Evolutionary conservation across 495 filamentous ascomycete genomes (phyloP).

Genomic region (Aspergillus campestris): DNA sequence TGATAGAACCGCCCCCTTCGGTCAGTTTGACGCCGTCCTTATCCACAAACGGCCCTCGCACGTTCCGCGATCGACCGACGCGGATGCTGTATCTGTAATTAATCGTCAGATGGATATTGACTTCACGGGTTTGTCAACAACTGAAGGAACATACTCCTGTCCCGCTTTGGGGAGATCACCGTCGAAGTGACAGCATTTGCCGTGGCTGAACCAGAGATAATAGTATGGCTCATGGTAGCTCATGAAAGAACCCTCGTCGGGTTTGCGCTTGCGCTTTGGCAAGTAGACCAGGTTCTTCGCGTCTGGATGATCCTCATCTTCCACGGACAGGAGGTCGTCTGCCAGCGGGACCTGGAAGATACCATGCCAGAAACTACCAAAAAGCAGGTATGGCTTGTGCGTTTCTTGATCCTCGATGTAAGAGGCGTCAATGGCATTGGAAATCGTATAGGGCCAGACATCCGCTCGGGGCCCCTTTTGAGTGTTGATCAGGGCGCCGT

Average conservation of each 20-base stretch:
- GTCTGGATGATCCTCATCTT: constrained; percentile 31
- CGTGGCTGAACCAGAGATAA: constrained; percentile 64
- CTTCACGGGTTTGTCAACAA: neutral
- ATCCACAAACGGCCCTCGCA: constrained; percentile 38
- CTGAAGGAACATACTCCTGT: constrained; percentile 46
- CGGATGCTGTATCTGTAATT: constrained; percentile 29
- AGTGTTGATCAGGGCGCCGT: constrained; percentile 37
- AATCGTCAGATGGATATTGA: neutral
- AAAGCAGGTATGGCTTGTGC: constrained; percentile 50
- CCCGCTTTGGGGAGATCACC: constrained; percentile 41
- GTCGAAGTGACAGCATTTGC: constrained; percentile 56
- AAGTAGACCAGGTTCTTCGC: constrained; percentile 39
- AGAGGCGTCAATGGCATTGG: constrained; percentile 68
- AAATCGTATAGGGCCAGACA: constrained; percentile 43
- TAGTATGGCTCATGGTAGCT: constrained; percentile 52
- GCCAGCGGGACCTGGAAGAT: constrained; percentile 56
- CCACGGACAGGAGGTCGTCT: constrained; percentile 30
- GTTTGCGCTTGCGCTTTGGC: constrained; percentile 23
- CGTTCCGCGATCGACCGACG: constrained; percentile 28
- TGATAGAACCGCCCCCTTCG: constrained; percentile 33
- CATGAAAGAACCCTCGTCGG: constrained; percentile 55
- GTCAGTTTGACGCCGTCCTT: constrained; percentile 17
- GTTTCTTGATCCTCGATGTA: constrained; percentile 41
- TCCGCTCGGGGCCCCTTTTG: constrained; percentile 26
- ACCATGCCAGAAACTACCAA: constrained; percentile 66